Evolutionary conservation across 1,139 yeast genomes (phyloP), one percentile per base, ranked within the genome.

Genomic region (Pichia sp.): DNA sequence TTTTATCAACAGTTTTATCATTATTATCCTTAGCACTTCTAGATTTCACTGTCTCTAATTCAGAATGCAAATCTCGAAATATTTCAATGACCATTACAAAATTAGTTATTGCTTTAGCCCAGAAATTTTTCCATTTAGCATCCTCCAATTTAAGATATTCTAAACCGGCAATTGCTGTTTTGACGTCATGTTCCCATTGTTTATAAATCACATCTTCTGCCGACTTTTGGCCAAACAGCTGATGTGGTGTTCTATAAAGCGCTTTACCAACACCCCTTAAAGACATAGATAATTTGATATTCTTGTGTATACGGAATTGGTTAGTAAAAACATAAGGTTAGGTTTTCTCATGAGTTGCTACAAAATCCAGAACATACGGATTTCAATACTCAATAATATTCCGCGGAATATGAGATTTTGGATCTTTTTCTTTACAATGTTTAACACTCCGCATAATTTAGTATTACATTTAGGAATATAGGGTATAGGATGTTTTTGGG

Each of bases 141-240:
- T 67, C 61, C 50, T 73, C 75, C n/a, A 56, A 43, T 12, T 58
- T 55, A 22, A 74, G 51, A 48, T 65, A 75, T 42, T 68, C 68
- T 42, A 76, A 57, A 2, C 78, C 80, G 35, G 68, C 67, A 27
- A 69, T 55, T 1, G 76, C 62, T 11, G 64, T 59, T 43, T 66
- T 63, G 29, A 75, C 54, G 50, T 75, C 79, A 45, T 69, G 68
- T 43, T 70, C 67, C 64, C 74, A 74, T 32, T 66, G 67, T 12
- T 57, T 55, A 7, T 74, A 63, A 31, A 69, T 54, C 39, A 69
- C 71, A 53, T 75, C 78, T 46, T 73, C 76, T 1, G 31, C 37
- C 1, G 60, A 51, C 42, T 58, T 62, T 30, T 50, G 53, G 3
- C 65, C 66, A 39, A 62, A 45, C 22, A 63, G 40, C 28, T 61